Evolutionary conservation across 129 eudicot species (phyloP), one percentile per base, ranked within the genome.

Genomic region (Escallonia rubra): DNA sequence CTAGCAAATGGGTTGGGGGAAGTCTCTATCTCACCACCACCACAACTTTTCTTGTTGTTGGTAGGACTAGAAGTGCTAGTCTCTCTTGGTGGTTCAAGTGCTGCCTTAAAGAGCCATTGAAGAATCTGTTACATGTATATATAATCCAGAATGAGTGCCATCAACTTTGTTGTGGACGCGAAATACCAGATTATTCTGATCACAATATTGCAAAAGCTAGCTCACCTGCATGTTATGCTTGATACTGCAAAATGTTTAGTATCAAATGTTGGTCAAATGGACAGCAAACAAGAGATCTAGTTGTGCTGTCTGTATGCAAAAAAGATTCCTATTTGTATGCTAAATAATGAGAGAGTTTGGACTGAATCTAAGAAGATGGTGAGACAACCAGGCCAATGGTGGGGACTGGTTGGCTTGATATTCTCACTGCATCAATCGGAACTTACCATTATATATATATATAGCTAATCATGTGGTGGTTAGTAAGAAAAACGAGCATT

Each of bases 231-330:
- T 85, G 76, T 69, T 78, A 70, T 15, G 66, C 65, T 67, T 41
- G 67, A 72, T 53, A 71, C 48, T 65, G 45, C 60, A 55, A 54
- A 47, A 65, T 65, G 40, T 66, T 49, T 67, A 54, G 3, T 38
- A 23, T 48, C 40, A 23, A 54, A 4, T 55, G 42, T 41, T 65
- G 82, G 80, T 79, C 81, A 79, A 82, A 74, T 65, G 86, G 82
- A 86, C 88, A 81, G 80, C 80, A 80, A 75, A 72, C 69, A 52
- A 65, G 63, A 86, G 89, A 91, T 83, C 89, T 85, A 79, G 79
- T 80, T 72, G 85, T 81, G 82, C 72, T 89, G 93, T 85, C 90
- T 80, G 55, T 59, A 72, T 65, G 75, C 61, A 69, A 41, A 71
- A 77, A 84, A 86, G 82, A 80, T 82, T 85, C 48, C 51, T 66